Conservation (phyloP, 345 rosid genomes). For the Hibiscus syriacus region DNA sequence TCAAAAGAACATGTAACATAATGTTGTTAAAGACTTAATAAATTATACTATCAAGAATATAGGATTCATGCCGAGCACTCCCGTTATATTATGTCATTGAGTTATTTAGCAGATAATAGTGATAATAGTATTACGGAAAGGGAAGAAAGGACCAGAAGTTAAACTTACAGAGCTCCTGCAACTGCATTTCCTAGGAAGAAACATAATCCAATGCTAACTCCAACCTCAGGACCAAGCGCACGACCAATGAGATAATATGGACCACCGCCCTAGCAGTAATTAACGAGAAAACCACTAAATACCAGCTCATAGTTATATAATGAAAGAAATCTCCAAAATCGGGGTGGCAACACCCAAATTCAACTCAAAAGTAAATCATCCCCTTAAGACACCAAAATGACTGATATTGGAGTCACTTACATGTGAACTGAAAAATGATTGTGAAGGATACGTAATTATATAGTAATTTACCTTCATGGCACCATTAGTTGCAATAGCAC, state of each 20-base stretch:
- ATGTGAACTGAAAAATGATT: not conserved
- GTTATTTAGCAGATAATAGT: not conserved
- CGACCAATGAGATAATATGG: constrained; percentile 99
- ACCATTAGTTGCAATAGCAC: constrained; percentile 99
- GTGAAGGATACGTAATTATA: not conserved
- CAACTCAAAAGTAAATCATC: not conserved
- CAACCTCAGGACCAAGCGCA: constrained; percentile 99
- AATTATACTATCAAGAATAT: constrained; percentile 5
- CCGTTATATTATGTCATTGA: not conserved
- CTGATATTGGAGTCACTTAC: not conserved
- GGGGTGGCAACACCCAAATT: not conserved
- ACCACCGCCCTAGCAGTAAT: constrained; percentile 73
- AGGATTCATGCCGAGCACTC: not conserved
- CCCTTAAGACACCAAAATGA: not conserved
- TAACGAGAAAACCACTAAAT: constrained; percentile 10
- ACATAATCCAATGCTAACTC: constrained; percentile 98
- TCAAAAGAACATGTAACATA: constrained; percentile 8
- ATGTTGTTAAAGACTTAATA: not conserved
- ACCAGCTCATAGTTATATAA: constrained; percentile 32
- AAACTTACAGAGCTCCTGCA: constrained; percentile 97
- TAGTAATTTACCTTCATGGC: constrained; percentile 88
- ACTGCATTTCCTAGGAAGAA: constrained; percentile 99
- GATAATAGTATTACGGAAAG: not conserved
- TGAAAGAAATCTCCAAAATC: constrained; percentile 16
- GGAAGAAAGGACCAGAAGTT: constrained; percentile 13